These are phyloP conservation scores for Rhizopogon vulgaris DNA, from an alignment of 768 basidiomycete species.

Conservation along the genomic window DNA sequence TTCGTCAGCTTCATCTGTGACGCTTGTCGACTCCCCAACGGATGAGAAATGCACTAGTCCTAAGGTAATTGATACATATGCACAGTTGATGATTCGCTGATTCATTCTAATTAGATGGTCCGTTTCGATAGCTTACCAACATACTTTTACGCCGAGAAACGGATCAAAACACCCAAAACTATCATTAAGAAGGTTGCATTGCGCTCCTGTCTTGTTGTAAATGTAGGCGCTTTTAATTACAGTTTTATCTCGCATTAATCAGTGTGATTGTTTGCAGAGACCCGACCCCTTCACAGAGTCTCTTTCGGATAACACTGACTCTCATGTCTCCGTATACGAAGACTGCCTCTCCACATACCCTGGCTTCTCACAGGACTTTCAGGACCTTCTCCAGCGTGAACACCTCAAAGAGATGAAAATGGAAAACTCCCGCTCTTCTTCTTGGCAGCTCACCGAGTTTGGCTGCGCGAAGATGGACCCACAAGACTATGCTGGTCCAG, in stretches of 20 bases:
- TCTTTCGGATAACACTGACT: conserved; percentile 11
- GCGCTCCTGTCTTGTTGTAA: conserved; percentile 23
- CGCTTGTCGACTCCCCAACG: conserved; percentile 3
- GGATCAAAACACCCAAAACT: conserved; percentile 12
- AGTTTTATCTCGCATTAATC: background rate
- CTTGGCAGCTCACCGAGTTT: conserved; percentile 24
- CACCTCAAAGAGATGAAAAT: conserved; percentile 3
- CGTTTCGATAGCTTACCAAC: conserved; percentile 23
- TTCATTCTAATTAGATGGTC: conserved; percentile 10
- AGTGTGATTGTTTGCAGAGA: conserved; percentile 11
- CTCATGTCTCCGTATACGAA: conserved; percentile 20
- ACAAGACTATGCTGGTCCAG: conserved; percentile 21
- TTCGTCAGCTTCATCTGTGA: conserved; percentile 5
- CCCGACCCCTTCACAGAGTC: background rate
- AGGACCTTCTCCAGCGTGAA: conserved; percentile 12
- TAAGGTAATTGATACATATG: conserved; percentile 13
- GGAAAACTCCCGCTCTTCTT: conserved; percentile 10
- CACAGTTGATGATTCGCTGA: background rate
- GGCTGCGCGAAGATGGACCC: conserved; percentile 24
- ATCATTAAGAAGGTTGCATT: conserved; percentile 10
- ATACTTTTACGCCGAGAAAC: conserved; percentile 13
- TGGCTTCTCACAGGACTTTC: conserved; percentile 12
- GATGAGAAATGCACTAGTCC: conserved; percentile 4
- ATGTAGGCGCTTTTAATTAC: conserved; percentile 10
- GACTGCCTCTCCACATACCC: conserved; percentile 20